Conservation (phyloP, 495 filamentous ascomycete genomes). For the Pseudevernia furfuracea region DNA sequence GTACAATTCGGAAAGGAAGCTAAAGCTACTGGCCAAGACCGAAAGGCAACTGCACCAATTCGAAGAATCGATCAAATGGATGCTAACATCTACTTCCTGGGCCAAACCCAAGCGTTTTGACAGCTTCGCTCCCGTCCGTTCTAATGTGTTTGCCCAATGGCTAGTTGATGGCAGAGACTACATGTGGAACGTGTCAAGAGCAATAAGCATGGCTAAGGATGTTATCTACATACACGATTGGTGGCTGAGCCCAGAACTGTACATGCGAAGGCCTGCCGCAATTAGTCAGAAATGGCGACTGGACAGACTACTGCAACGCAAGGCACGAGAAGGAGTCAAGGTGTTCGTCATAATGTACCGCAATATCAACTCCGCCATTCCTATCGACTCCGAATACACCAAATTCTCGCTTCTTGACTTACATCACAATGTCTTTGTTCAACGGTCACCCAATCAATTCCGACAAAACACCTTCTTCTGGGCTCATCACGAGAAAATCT, state of each 20-base stretch:
- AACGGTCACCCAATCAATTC: constrained; percentile 93
- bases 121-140: constrained; percentile 87
- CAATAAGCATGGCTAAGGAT: constrained; percentile 95
- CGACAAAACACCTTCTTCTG: constrained; percentile 99
- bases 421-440: constrained; percentile 92
- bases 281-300: constrained; percentile 99
- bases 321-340: constrained; percentile 92
- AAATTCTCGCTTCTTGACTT: constrained; percentile 96
- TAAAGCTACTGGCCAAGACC: constrained; percentile 87
- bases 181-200: constrained; percentile 98
- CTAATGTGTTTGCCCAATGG: constrained; percentile 87
- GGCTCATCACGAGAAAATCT: constrained; percentile 96
- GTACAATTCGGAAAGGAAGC: constrained; percentile 76
- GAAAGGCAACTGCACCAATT: constrained; percentile 87
- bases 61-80: constrained; percentile 80
- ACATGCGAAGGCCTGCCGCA: constrained; percentile 88
- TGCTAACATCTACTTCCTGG: constrained; percentile 76
- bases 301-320: constrained; percentile 87
- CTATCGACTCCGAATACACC: constrained; percentile 97
- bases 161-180: constrained; percentile 94
- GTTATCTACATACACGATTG: constrained; percentile 99
- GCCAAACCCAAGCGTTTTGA: constrained; percentile 74
- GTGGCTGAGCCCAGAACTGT: constrained; percentile 96
- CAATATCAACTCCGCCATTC: constrained; percentile 95
- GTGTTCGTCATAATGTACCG: constrained; percentile 97